Percentiles rank a stretch among this genome's conserved stretches.
Conservation (phyloP, 2,329 filamentous ascomycete species). For the Teratosphaeria destructans region DNA sequence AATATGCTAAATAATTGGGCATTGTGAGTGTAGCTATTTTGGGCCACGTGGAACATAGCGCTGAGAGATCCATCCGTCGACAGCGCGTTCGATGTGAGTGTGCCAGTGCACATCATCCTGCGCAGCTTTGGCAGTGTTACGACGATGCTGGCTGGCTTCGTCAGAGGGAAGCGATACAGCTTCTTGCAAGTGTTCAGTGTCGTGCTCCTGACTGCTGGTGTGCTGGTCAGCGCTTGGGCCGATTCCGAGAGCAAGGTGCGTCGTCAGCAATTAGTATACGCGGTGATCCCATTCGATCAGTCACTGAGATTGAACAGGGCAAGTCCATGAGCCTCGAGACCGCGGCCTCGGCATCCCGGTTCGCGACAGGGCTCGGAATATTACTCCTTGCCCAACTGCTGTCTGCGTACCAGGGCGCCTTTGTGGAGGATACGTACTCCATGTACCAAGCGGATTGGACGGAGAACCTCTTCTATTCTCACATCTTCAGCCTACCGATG, state of each 20-base stretch:
- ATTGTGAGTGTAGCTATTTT: conserved; percentile 40
- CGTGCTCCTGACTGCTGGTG: conserved; percentile 70
- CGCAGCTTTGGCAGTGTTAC: conserved; percentile 92
- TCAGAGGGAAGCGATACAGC: conserved; percentile 79
- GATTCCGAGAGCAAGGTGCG: conserved; percentile 73
- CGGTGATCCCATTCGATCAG: too few relatives aligned
- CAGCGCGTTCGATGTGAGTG: conserved; percentile 82
- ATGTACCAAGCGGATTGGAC: conserved; percentile 83
- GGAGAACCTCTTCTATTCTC: conserved; percentile 92
- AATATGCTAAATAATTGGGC: conserved; percentile 97
- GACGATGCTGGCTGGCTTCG: conserved; percentile 80
- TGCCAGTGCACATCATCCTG: conserved; percentile 93
- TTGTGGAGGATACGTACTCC: conserved; percentile 82
- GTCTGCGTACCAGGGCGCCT: conserved; percentile 88
- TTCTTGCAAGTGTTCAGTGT: conserved; percentile 72
- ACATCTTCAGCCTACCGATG: conserved; percentile 62
- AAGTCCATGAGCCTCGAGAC: conserved; percentile 33
- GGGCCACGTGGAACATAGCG: not conserved
- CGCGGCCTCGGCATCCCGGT: conserved; percentile 35
- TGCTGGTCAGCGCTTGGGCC: conserved; percentile 79
- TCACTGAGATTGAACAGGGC: conserved; percentile 22
- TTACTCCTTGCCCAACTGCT: conserved; percentile 81
- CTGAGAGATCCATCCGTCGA: not conserved
- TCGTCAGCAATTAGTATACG: not conserved
- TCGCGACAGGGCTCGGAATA: conserved; percentile 63